Evolutionary conservation across 495 filamentous ascomycete genomes (phyloP).

Genomic region (Neurospora sp.): DNA sequence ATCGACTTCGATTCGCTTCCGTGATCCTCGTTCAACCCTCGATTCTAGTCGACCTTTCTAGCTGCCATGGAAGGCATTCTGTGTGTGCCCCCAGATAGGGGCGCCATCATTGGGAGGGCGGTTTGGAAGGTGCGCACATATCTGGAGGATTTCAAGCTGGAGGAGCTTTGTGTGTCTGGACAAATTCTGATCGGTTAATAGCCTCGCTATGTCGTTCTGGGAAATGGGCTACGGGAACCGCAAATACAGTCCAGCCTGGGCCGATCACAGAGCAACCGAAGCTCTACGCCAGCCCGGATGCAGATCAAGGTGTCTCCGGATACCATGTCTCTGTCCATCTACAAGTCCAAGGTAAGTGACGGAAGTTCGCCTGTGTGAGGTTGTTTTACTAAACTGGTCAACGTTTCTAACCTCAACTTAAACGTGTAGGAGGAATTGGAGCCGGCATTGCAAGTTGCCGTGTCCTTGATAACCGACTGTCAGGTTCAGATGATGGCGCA

Average conservation of each 20-base stretch:
- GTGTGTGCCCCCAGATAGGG: conserved; percentile 44
- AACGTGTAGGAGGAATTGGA: conserved; percentile 37
- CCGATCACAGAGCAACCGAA: conserved; percentile 18
- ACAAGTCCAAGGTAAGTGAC: conserved; percentile 39
- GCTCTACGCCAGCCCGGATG: conserved; percentile 18
- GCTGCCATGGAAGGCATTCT: conserved; percentile 44
- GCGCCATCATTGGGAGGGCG: conserved; percentile 44
- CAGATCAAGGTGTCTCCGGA: conserved; percentile 21
- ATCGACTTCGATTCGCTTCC: conserved; percentile 3
- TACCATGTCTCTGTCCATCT: conserved; percentile 40
- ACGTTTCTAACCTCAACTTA: conserved; percentile 1
- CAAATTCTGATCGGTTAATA: conserved; percentile 11
- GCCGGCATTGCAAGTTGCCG: conserved; percentile 37
- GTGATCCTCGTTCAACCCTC: not conserved
- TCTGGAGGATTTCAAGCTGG: not conserved
- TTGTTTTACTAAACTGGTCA: not conserved
- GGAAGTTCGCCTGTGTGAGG: conserved; percentile 3
- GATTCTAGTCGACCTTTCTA: not conserved
- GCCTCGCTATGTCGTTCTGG: conserved; percentile 39
- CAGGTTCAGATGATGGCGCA: conserved; percentile 42
- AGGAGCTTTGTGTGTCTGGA: not conserved
- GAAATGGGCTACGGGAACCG: conserved; percentile 18
- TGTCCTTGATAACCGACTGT: conserved; percentile 40
- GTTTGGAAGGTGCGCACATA: conserved; percentile 43
- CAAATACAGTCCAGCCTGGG: conserved; percentile 5